Evolutionary conservation across 345 rosid genomes (phyloP), one percentile per base, ranked within the genome.

Genomic region (Erysimum cheiranthoides): DNA sequence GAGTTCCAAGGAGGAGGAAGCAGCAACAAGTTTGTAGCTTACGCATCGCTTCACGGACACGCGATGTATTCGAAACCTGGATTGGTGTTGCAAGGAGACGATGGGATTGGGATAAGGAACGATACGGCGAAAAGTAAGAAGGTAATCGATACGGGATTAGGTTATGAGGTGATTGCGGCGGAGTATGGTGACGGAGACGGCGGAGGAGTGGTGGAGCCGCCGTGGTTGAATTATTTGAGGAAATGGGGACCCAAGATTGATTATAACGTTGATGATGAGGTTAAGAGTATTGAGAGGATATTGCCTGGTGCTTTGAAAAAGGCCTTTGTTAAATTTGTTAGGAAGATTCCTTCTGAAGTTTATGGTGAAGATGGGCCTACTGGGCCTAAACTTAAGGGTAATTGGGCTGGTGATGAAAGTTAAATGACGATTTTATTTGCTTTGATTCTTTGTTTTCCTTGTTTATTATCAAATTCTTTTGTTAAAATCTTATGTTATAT

Each of bases 341-440:
- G 56, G 30, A 73, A 87, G 69, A 53, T 91, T 52, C 97, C 97
- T 6, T 30, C 63, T 50, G 91, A 91, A 78, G 79, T 88, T 11
- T 64, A 81, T 5, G 93, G 93, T 12, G 87, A 93, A 83, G 92
- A 93, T 73, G 97, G 98, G 71, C 96, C 98, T 11, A 89, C 93
- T 2, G 95, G 96, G 53, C 96, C 98, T 28, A 90, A 89, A 76
- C 50, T 78, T 18, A 90, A 93, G 64, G n/a, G 70, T 3, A 90
- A 64, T 66, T 93, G 95, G 96, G 43, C 31, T 34, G 86, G 84
- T 10, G 97, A 92, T 70, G 97, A 92, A 75, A 54, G 56, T 5
- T 87, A 70, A 45, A 3, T 3, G 11, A 85, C n/a, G 11, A 42
- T 8, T n/a, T 50, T 18, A 9, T 6, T 58, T 13, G 4, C 0